Conservation (phyloP, 2,329 filamentous ascomycete species). For the Colletotrichum somersetense region DNA sequence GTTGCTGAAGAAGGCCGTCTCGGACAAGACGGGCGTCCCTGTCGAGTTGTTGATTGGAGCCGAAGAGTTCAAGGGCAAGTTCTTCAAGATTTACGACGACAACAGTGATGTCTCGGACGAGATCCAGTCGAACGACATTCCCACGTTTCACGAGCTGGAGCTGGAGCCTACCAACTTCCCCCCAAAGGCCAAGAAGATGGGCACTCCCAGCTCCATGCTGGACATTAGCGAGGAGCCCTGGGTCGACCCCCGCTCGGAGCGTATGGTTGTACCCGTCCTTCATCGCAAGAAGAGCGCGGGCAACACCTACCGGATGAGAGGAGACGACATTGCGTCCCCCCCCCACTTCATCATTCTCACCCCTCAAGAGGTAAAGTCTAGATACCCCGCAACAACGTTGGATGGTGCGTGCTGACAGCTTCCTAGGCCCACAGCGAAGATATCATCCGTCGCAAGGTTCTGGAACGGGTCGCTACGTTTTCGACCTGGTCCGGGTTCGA, state of each 20-base stretch:
- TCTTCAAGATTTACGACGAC: constrained; percentile 90
- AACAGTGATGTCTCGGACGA: constrained; percentile 75
- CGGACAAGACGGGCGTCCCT: constrained; percentile 75
- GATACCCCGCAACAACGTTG: constrained; percentile 51
- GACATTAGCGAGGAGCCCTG: constrained; percentile 57
- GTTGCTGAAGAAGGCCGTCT: constrained; percentile 76
- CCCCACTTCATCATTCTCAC: constrained; percentile 82
- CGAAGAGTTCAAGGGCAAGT: constrained; percentile 85
- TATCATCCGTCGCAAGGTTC: constrained; percentile 81
- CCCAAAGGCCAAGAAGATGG: constrained; percentile 60
- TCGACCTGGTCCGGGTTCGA: constrained; percentile 73
- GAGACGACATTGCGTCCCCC: constrained; percentile 53
- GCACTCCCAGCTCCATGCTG: constrained; percentile 61
- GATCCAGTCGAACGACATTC: constrained; percentile 75
- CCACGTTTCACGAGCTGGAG: constrained; percentile 83
- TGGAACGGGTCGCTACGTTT: constrained; percentile 81
- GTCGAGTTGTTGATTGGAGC: constrained; percentile 78
- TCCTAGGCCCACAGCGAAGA: constrained; percentile 70
- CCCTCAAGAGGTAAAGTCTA: constrained; percentile 72
- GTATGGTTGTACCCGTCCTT: constrained; percentile 77
- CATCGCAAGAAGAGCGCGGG: constrained; percentile 59
- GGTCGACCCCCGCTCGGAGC: constrained; percentile 70
- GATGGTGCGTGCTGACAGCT: constrained; percentile 8
- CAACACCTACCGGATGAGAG: constrained; percentile 21
- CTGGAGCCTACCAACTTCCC: constrained; percentile 83